phyloP scores from a whole-genome alignment of 2,329 filamentous ascomycete species.

The Metarhizium album region DNA sequence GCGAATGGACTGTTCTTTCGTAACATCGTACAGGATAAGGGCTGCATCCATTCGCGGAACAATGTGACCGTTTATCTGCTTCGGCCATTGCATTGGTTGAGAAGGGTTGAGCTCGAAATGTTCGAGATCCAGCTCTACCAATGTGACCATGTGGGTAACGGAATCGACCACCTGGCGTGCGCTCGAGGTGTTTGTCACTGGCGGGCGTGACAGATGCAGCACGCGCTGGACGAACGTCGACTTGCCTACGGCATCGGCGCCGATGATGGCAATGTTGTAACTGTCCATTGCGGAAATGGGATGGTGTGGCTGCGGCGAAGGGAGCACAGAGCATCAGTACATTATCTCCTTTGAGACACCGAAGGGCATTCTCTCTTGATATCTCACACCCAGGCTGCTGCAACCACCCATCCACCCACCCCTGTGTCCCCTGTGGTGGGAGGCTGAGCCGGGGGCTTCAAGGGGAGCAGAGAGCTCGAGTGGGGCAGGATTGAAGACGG shows the following conservation, averaged over 20 bases:
- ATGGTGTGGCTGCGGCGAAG: conserved; percentile 17
- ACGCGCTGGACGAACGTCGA: conserved; percentile 57
- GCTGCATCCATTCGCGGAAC: conserved; percentile 73
- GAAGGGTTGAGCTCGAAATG: conserved; percentile 48
- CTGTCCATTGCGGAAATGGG: conserved; percentile 38
- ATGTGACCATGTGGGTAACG: conserved; percentile 44
- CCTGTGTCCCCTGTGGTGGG: conserved; percentile 3
- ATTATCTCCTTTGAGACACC: conserved; percentile 1
- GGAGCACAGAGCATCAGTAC: conserved; percentile 5
- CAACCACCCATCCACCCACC: background rate
- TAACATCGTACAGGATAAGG: conserved; percentile 80
- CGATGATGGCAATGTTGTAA: conserved; percentile 57
- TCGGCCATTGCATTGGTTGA: conserved; percentile 54
- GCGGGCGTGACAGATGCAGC: conserved; percentile 41
- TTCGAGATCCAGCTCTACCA: conserved; percentile 57
- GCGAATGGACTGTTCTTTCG: conserved; percentile 62
- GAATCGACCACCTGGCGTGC: conserved; percentile 49
- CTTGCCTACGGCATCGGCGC: conserved; percentile 56
- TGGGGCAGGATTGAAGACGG: conserved; percentile 2
- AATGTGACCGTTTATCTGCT: conserved; percentile 57
- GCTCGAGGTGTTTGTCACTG: conserved; percentile 43
- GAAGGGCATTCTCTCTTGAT: background rate
- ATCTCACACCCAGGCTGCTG: background rate
- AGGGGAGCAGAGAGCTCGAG: background rate
- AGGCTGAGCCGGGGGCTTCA: conserved; percentile 1